A percentile compares a stretch with the other conserved stretches of the same genome.
phyloP scores from a whole-genome alignment of 352 stramenopile genomes.

The Phytophthora constricta region DNA sequence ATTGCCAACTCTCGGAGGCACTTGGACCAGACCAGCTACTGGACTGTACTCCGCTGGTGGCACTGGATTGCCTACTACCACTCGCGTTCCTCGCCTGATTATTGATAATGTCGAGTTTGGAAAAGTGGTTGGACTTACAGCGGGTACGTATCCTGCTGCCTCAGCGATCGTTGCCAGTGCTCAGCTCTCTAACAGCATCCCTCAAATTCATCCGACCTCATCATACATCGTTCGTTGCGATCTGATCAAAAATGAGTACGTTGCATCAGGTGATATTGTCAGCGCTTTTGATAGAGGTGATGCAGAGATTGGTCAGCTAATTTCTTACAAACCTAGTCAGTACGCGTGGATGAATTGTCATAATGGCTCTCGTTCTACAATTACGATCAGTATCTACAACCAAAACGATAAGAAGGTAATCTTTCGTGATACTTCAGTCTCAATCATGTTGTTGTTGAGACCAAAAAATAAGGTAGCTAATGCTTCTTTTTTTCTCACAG shows the following conservation, averaged over 20 bases:
- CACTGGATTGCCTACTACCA: slow-evolving; percentile 15
- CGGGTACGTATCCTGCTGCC: slow-evolving; percentile 2
- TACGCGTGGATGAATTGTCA: slow-evolving; percentile 3
- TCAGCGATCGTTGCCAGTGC: not conserved
- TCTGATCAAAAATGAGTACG: slow-evolving; percentile 12
- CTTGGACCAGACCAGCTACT: slow-evolving; percentile 23
- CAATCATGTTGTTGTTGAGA: not conserved
- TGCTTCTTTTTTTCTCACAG: not conserved
- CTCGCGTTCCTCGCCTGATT: not conserved
- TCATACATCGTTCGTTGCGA: slow-evolving; percentile 9
- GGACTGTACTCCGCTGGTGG: slow-evolving; percentile 27
- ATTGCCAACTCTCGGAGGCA: slow-evolving; percentile 15
- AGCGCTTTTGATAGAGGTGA: not conserved
- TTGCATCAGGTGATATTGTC: not conserved
- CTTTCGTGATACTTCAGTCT: not conserved
- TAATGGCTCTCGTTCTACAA: not conserved
- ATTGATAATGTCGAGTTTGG: slow-evolving; percentile 8
- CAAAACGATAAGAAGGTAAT: not conserved
- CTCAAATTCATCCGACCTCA: not conserved
- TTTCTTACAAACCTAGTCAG: not conserved
- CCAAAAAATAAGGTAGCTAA: not conserved
- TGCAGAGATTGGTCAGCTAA: not conserved
- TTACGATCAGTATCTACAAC: not conserved
- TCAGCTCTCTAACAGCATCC: slow-evolving; percentile 10
- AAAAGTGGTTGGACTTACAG: not conserved